Conservation (phyloP, 345 rosid genomes). For the Schrenkiella parvula region DNA sequence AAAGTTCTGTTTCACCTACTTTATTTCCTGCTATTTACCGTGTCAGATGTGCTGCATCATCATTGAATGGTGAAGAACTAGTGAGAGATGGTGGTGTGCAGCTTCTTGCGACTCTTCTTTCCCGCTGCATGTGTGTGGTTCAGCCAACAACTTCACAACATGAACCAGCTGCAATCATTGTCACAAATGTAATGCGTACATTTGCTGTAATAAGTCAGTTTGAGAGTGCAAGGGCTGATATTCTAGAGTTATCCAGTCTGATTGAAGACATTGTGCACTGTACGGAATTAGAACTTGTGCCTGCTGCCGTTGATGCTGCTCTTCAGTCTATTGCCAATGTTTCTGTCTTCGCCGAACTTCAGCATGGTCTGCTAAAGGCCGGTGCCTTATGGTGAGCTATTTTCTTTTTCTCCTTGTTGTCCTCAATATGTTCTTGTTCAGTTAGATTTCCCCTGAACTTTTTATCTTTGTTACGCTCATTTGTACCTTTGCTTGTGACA, state of each 20-base stretch:
- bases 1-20: background rate
- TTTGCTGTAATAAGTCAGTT: slow-evolving; percentile 84
- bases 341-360: slow-evolving; percentile 82
- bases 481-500: slow-evolving; percentile 1
- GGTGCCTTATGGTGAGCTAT: slow-evolving; percentile 85
- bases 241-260: slow-evolving; percentile 67
- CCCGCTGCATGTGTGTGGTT: slow-evolving; percentile 92
- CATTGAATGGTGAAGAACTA: slow-evolving; percentile 97
- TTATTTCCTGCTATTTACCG: background rate
- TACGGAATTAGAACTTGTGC: slow-evolving; percentile 87
- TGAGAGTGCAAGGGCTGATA: slow-evolving; percentile 82
- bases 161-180: slow-evolving; percentile 92
- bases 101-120: slow-evolving; percentile 81
- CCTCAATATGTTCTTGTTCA: background rate
- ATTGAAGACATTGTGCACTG: slow-evolving; percentile 91
- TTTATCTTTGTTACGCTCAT: background rate
- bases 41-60: slow-evolving; percentile 88
- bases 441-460: background rate
- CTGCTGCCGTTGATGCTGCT: slow-evolving; percentile 93
- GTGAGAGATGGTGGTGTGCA: slow-evolving; percentile 96
- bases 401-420: background rate
- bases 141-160: slow-evolving; percentile 90
- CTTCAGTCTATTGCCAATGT: slow-evolving; percentile 79
- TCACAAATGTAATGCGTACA: slow-evolving; percentile 86
- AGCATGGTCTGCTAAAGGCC: slow-evolving; percentile 75